A percentile compares a stretch with the other conserved stretches of the same genome.
Evolutionary conservation across 441 rosid species (phyloP).

Genomic region (Adansonia madagascariensis): DNA sequence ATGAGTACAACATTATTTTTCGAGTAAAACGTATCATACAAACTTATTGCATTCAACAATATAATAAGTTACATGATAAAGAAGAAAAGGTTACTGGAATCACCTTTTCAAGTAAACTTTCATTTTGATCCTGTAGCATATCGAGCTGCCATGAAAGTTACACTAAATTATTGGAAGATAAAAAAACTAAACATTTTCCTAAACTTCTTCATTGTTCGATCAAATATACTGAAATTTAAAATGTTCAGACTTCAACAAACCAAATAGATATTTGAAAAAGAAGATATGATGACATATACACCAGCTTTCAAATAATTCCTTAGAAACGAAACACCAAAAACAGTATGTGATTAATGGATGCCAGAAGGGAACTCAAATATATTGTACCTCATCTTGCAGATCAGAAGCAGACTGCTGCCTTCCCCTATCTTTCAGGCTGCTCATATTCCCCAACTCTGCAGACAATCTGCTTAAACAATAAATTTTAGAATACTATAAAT

Average conservation of each 20-base stretch:
- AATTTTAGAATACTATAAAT: not conserved
- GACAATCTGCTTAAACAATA: conserved; percentile 42
- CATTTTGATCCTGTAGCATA: conserved; percentile 75
- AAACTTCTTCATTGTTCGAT: not conserved
- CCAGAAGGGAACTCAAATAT: not conserved
- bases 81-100: conserved; percentile 35
- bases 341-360: not conserved
- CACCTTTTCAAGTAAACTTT: conserved; percentile 68
- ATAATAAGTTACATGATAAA: not conserved
- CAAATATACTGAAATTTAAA: not conserved
- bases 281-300: not conserved
- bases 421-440: conserved; percentile 47
- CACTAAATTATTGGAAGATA: conserved; percentile 19
- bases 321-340: not conserved
- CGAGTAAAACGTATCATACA: not conserved
- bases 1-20: conserved; percentile 12
- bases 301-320: not conserved
- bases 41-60: not conserved
- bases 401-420: conserved; percentile 56
- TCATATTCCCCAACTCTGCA: conserved; percentile 48
- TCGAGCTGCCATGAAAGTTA: conserved; percentile 55
- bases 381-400: conserved; percentile 65
- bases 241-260: not conserved
- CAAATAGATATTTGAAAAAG: not conserved
- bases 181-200: conserved; percentile 11